Evolutionary conservation across 352 stramenopile genomes (phyloP), one percentile per base, ranked within the genome.

Genomic region (Phytophthora chlamydospora): DNA sequence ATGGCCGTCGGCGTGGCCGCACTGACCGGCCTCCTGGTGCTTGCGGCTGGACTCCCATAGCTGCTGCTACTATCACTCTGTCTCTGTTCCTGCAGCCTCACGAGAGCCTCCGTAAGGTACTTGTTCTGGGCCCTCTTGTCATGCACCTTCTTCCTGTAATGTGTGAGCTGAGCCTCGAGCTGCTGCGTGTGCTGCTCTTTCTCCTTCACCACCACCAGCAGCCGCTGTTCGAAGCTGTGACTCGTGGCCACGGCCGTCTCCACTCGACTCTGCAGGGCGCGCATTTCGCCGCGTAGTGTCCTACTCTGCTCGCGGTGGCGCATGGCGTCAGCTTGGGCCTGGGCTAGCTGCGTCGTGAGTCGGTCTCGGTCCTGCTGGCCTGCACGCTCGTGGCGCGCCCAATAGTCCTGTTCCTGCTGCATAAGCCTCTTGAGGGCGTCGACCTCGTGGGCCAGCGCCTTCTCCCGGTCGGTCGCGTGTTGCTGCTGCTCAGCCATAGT

Each of bases 81-180:
- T 39, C 57, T 41, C 41, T 53, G 44, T 19, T 63, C 62, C 48
- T 78, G 76, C 16, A 71, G 49, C 9, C 55, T 56, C 50, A 85
- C 71, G 7, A 91, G 47, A 2, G 79, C 78, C 13, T 89, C 70
- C 1, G 78, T 76, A 29, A 91, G 52, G 16, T 79, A 75, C 53
- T 71, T 77, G 56, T 84, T 87, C 73, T 90, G 72, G 14, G 83
- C 68, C 5, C 72, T 46, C 44, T 85, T 89, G 14, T 87, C 79
- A n/a, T 84, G 59, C 0, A 88, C 19, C 17, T 76, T 84, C 35
- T 63, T 70, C 54, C 66, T 69, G 35, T 88, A 72, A 0, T 71
- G 73, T 2, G 34, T 33, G 13, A 90, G 12, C 14, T 88, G 57
- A 0, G 43, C 45, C 42, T 85, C 68, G 6, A 78, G 47, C 19